Evolutionary conservation across 73 alveolate genomes (phyloP), one percentile per base, ranked within the genome.

Genomic region (Effrenium voratum): DNA sequence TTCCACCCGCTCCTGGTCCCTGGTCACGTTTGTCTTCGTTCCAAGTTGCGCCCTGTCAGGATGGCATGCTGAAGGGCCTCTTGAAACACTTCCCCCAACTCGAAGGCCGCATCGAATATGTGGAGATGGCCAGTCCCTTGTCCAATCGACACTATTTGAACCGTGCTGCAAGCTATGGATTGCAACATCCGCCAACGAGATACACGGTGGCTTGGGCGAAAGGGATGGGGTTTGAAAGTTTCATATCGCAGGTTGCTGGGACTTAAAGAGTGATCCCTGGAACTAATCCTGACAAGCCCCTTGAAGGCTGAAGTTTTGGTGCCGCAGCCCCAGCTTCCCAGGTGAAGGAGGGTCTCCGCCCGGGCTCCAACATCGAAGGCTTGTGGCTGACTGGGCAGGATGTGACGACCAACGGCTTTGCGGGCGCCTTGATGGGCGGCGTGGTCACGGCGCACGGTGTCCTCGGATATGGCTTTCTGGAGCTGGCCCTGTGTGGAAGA

Each of bases 391-490:
- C 94, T 1, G 94, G 94, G 52, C 94, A 85, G 49, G 94, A 85
- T 41, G 94, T 85, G 63, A 85, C 94, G 49, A 85, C 94, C 81
- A 85, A 85, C 81, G 94, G 94, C 59, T 85, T 85, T 5, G 94
- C 94, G 34, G 94, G 94, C 34, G 94, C 94, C 8, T 57, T 85
- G 94, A 85, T 85, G 94, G 94, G 94, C 22, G 94, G 82, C 55
- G 94, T 85, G 94, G 81, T 85, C 45, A 85, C 94, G 60, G 94
- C 94, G 81, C 94, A 85, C 57, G 94, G 94, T 40, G 57, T 85
- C 40, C 63, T 85, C 57, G 94, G 94, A 80, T 85, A 85, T n/a
- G 94, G 94, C 60, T 85, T 85, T 63, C 30, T 59, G 79, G 94
- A 85, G 10, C 47, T 85, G 81, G 94, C 76, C 15, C 30, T 85